These are phyloP conservation scores for Eucalyptus dawsonii DNA, from an alignment of 345 rosid species.

Conservation along the genomic window DNA sequence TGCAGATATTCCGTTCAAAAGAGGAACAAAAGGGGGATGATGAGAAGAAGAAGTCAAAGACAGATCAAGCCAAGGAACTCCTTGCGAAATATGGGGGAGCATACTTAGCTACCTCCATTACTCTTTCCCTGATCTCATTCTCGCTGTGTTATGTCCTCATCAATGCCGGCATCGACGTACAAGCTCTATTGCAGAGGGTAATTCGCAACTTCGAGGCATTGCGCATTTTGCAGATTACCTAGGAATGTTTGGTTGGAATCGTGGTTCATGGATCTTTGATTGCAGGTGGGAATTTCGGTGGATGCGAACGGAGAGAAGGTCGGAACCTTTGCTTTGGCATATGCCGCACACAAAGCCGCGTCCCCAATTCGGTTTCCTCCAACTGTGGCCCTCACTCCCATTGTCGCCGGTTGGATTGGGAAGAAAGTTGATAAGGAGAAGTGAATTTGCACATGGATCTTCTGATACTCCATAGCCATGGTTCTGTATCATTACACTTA, in stretches of 20 bases:
- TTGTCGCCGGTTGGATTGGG: conserved; percentile 86
- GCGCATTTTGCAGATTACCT: neutral
- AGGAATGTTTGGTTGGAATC: neutral
- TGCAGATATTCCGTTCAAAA: conserved; percentile 68
- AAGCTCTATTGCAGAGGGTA: conserved; percentile 64
- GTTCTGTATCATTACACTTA: neutral
- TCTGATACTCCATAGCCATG: neutral
- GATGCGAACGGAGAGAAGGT: conserved; percentile 74
- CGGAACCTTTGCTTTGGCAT: conserved; percentile 79
- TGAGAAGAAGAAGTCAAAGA: conserved; percentile 43
- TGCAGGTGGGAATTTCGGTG: conserved; percentile 63
- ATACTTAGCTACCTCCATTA: conserved; percentile 81
- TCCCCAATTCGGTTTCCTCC: conserved; percentile 95
- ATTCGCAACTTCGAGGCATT: neutral
- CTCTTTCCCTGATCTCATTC: conserved; percentile 81
- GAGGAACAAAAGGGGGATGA: conserved; percentile 31
- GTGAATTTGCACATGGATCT: neutral
- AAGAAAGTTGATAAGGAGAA: conserved; percentile 41
- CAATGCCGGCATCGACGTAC: conserved; percentile 67
- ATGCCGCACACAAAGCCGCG: conserved; percentile 95
- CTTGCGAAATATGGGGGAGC: conserved; percentile 90
- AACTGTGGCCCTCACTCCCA: conserved; percentile 78
- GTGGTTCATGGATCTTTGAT: neutral
- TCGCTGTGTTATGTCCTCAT: conserved; percentile 61
- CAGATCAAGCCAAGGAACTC: conserved; percentile 76